Percentiles rank a stretch among this genome's conserved stretches.
phyloP scores from a whole-genome alignment of 2,329 filamentous ascomycete species.

The Zasmidium angulare region DNA sequence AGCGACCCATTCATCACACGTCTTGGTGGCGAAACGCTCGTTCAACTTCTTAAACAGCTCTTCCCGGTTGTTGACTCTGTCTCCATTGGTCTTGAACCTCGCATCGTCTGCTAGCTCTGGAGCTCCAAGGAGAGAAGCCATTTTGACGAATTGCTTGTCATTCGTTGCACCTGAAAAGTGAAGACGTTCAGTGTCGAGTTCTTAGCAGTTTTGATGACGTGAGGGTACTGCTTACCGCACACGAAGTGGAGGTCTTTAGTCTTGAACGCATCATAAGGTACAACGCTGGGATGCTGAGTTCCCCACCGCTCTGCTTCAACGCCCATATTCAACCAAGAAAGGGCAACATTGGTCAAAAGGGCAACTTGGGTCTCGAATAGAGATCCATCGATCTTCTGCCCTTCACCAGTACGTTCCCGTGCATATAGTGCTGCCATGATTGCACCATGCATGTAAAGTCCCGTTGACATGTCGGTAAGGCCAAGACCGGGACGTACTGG shows the following conservation, averaged over 20 bases:
- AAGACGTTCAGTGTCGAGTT: no score
- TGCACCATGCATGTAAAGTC: conserved; percentile 47
- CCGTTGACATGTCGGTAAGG: conserved; percentile 47
- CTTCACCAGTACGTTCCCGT: conserved; percentile 39
- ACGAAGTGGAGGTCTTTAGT: conserved; percentile 32
- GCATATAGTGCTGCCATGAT: conserved; percentile 45
- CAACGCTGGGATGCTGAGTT: conserved; percentile 49
- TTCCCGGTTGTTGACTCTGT: conserved; percentile 34
- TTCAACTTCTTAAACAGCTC: conserved; percentile 39
- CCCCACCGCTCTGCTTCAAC: conserved; percentile 47
- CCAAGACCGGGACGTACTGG: conserved; percentile 46
- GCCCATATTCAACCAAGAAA: conserved; percentile 41
- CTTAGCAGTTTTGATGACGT: no score
- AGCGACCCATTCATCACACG: conserved; percentile 43
- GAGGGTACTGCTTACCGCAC: no score
- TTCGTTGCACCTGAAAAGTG: no score
- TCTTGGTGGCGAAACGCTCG: conserved; percentile 36
- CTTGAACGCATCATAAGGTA: conserved; percentile 48
- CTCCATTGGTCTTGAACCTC: conserved; percentile 31
- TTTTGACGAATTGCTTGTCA: conserved; percentile 40
- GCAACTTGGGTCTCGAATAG: conserved; percentile 48
- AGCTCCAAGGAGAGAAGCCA: conserved; percentile 30
- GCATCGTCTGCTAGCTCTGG: conserved; percentile 30
- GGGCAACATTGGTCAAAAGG: conserved; percentile 45
- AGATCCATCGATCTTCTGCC: conserved; percentile 47